Evolutionary conservation across 495 filamentous ascomycete species (phyloP).

Genomic region (Talaromyces thailandensis): DNA sequence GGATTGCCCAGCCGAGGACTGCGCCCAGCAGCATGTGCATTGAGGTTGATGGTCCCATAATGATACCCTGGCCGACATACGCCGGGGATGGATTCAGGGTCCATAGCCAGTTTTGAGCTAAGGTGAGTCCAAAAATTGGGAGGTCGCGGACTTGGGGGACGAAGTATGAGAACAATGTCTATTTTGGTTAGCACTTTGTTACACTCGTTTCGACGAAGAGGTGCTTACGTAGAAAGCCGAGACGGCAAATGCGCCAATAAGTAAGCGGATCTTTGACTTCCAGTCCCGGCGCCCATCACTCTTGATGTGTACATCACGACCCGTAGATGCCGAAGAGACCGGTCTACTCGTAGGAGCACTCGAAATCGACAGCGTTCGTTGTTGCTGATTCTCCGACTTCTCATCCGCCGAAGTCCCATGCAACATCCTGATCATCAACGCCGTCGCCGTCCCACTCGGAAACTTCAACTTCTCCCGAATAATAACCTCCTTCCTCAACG

Average conservation of each 20-base stretch:
- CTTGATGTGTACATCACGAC: conserved; percentile 14
- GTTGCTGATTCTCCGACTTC: conserved; percentile 9
- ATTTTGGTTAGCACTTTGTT: conserved; percentile 10
- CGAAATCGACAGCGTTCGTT: not conserved
- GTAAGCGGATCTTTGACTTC: conserved; percentile 52
- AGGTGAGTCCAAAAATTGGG: conserved; percentile 68
- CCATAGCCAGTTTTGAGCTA: conserved; percentile 85
- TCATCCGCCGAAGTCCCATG: conserved; percentile 46
- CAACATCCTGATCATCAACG: conserved; percentile 80
- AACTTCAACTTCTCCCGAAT: conserved; percentile 88
- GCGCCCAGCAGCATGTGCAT: conserved; percentile 94
- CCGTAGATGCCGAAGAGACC: not conserved
- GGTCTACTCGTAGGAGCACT: not conserved
- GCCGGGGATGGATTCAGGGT: conserved; percentile 91
- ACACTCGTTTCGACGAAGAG: not conserved
- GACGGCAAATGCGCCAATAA: conserved; percentile 47
- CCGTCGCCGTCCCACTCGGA: conserved; percentile 90
- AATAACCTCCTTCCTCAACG: conserved; percentile 78
- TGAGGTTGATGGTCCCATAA: conserved; percentile 88
- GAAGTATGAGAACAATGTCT: conserved; percentile 90
- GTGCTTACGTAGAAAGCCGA: conserved; percentile 44
- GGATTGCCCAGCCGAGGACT: conserved; percentile 79
- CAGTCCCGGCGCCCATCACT: conserved; percentile 42
- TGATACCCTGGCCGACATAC: conserved; percentile 70
- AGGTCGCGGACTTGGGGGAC: conserved; percentile 75